phyloP scores from a whole-genome alignment of 257 asterid genomes.

The Voacanga thouarsii region DNA sequence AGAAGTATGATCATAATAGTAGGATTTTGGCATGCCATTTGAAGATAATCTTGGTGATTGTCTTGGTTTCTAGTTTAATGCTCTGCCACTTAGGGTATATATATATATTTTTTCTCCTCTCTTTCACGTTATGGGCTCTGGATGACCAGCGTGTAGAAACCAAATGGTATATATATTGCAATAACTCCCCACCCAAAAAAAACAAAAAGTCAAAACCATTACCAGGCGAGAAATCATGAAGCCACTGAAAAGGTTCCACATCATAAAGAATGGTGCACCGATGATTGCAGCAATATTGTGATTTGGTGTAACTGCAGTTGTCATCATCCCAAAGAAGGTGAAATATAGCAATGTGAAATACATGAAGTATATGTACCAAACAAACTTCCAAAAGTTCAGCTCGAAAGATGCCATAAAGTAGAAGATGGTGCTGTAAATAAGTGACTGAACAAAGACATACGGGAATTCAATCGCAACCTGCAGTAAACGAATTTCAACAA shows the following conservation, averaged over 20 bases:
- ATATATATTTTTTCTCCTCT: too few species aligned
- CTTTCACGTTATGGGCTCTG: not conserved
- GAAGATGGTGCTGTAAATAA: conserved; percentile 64
- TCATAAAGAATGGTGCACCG: conserved; percentile 87
- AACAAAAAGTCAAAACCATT: not conserved
- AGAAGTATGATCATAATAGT: not conserved
- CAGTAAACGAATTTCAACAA: not conserved
- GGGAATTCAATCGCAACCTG: conserved; percentile 89
- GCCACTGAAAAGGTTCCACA: conserved; percentile 96
- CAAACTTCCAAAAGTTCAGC: conserved; percentile 51
- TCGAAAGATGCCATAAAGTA: conserved; percentile 76
- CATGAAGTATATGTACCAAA: conserved; percentile 70
- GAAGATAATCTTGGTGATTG: not conserved
- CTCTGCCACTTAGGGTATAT: not conserved
- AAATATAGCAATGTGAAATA: conserved; percentile 76
- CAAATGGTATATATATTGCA: not conserved
- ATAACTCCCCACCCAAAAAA: not conserved
- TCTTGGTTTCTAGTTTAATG: not conserved
- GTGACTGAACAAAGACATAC: conserved; percentile 62
- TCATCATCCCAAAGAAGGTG: conserved; percentile 95
- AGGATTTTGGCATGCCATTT: not conserved
- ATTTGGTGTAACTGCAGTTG: conserved; percentile 86
- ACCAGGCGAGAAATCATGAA: conserved; percentile 90
- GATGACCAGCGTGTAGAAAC: not conserved
- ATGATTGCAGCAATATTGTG: conserved; percentile 81